Evolutionary conservation across 140 eudicot genomes (phyloP).

Genomic region (Bidens hawaiensis): DNA sequence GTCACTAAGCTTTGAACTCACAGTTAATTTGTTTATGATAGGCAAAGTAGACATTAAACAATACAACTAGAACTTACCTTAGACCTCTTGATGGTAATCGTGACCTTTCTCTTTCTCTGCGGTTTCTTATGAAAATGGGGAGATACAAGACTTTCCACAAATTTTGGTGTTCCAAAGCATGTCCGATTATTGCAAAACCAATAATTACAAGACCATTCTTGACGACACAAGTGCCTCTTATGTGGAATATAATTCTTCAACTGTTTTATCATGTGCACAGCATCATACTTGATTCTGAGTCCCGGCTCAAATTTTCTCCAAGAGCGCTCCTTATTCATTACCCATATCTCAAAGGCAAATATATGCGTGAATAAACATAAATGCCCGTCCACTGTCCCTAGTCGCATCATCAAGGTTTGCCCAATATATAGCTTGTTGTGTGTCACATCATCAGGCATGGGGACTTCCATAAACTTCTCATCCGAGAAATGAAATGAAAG

Average conservation of each 20-base stretch:
- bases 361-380: background rate
- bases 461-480: conserved; percentile 11
- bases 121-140: conserved; percentile 1
- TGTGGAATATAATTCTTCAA: conserved; percentile 7
- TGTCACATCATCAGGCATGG: background rate
- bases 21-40: background rate
- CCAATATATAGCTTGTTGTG: background rate
- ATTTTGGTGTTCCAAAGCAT: background rate
- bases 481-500: background rate
- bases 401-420: background rate
- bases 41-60: background rate
- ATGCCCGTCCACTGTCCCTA: conserved; percentile 8
- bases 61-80: conserved; percentile 5
- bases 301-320: conserved; percentile 1
- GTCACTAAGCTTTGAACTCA: too few species aligned
- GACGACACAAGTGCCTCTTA: conserved; percentile 1
- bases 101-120: background rate
- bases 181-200: background rate
- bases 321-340: conserved; percentile 9
- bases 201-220: background rate
- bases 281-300: background rate
- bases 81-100: background rate
- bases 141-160: conserved; percentile 27
- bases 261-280: background rate
- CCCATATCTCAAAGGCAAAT: background rate